phyloP scores from a whole-genome alignment of 441 rosid genomes.

The Kokia cookei region DNA sequence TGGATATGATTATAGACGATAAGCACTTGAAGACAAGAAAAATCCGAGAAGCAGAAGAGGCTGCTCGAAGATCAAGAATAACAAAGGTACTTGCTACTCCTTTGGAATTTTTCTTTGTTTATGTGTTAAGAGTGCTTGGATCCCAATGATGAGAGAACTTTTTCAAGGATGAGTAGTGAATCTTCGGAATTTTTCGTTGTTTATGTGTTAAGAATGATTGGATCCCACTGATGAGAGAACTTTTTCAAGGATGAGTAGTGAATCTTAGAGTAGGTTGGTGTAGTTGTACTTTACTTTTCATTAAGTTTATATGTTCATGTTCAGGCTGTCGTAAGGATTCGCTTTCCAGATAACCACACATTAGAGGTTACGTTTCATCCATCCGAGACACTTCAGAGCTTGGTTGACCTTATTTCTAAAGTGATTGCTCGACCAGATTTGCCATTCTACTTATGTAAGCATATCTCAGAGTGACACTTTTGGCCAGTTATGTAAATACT shows the following conservation, averaged over 20 bases:
- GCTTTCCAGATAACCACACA: constrained; percentile 79
- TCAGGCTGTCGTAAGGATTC: constrained; percentile 73
- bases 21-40: constrained; percentile 73
- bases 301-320: constrained; percentile 12
- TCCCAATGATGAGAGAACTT: background rate
- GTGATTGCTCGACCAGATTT: constrained; percentile 57
- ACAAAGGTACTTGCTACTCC: constrained; percentile 47
- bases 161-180: background rate
- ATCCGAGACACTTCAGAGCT: constrained; percentile 66
- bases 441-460: constrained; percentile 77
- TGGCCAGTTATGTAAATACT: background rate
- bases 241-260: background rate
- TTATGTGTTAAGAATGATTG: background rate
- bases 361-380: constrained; percentile 73
- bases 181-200: constrained; percentile 1
- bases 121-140: background rate
- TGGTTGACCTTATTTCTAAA: constrained; percentile 61
- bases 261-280: background rate
- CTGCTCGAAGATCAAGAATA: constrained; percentile 63
- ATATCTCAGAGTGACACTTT: background rate
- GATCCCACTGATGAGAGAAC: background rate
- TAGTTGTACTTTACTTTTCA: background rate
- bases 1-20: constrained; percentile 27
- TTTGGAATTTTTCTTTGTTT: constrained; percentile 1
- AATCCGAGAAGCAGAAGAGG: constrained; percentile 84